Evolutionary conservation across 208 protist species (phyloP).

Genomic region (Lotmaria passim): DNA sequence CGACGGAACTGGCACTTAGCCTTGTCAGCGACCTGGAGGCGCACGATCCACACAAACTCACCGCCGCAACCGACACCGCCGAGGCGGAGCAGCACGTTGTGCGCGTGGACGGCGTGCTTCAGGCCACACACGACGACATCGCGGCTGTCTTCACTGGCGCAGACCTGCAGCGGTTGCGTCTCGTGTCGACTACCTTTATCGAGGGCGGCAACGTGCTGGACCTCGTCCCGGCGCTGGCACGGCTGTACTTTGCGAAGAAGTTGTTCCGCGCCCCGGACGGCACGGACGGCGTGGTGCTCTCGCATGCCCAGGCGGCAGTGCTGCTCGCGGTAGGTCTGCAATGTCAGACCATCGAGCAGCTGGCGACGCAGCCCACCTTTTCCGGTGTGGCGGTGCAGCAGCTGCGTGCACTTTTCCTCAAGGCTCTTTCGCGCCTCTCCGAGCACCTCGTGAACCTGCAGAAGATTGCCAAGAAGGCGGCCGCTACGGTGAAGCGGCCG

Average conservation of each 20-base stretch:
- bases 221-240: conserved; percentile 93
- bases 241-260: conserved; percentile 89
- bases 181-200: conserved; percentile 93
- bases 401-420: conserved; percentile 89
- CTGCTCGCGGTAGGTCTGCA: conserved; percentile 95
- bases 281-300: conserved; percentile 82
- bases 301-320: conserved; percentile 92
- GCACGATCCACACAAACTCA: conserved; percentile 54
- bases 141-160: conserved; percentile 66
- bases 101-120: conserved; percentile 57
- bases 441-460: conserved; percentile 74
- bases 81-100: conserved; percentile 40
- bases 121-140: conserved; percentile 61
- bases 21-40: conserved; percentile 73
- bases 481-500: conserved; percentile 13
- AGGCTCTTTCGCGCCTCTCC: conserved; percentile 74
- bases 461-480: conserved; percentile 36
- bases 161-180: conserved; percentile 96
- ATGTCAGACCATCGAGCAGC: conserved; percentile 76
- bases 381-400: conserved; percentile 70
- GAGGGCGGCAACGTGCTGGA: conserved; percentile 97
- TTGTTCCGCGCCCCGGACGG: conserved; percentile 69
- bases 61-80: conserved; percentile 44
- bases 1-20: conserved; percentile 87
- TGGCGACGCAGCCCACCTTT: conserved; percentile 68